Evolutionary conservation across 2,329 filamentous ascomycete genomes (phyloP).

Genomic region (Epichloe typhina): DNA sequence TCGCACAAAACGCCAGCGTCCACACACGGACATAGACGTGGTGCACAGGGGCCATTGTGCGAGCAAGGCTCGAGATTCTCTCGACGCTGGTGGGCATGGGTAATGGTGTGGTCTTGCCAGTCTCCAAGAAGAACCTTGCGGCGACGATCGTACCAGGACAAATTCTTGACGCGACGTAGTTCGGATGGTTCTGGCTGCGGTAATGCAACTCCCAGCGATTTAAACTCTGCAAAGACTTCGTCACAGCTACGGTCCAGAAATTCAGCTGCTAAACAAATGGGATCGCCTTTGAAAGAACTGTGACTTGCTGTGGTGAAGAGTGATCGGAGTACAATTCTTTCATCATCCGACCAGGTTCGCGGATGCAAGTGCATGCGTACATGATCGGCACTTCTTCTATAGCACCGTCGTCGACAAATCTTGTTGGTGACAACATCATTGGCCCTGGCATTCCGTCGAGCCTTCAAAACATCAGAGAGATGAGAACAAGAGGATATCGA

Average conservation of each 20-base stretch:
- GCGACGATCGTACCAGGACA: slow-evolving; percentile 43
- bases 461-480: slow-evolving; percentile 21
- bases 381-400: slow-evolving; percentile 13
- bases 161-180: slow-evolving; percentile 26
- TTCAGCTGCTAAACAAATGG: slow-evolving; percentile 36
- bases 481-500: slow-evolving; percentile 26
- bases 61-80: slow-evolving; percentile 51
- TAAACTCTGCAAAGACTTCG: slow-evolving; percentile 30
- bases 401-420: slow-evolving; percentile 31
- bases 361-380: slow-evolving; percentile 2
- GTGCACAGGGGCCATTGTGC: slow-evolving; percentile 55
- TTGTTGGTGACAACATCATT: slow-evolving; percentile 6
- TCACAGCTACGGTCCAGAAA: slow-evolving; percentile 38
- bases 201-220: slow-evolving; percentile 12
- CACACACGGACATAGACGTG: slow-evolving; percentile 49
- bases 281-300: slow-evolving; percentile 26
- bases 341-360: slow-evolving; percentile 34
- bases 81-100: slow-evolving; percentile 41
- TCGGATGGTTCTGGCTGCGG: slow-evolving; percentile 15
- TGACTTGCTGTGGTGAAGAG: slow-evolving; percentile 29
- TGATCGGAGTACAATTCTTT: slow-evolving; percentile 34
- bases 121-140: slow-evolving; percentile 40
- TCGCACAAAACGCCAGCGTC: slow-evolving; percentile 53
- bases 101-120: slow-evolving; percentile 41
- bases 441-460: slow-evolving; percentile 10